phyloP scores from a whole-genome alignment of 2,329 filamentous ascomycete species.

The Westerdykella sp. region DNA sequence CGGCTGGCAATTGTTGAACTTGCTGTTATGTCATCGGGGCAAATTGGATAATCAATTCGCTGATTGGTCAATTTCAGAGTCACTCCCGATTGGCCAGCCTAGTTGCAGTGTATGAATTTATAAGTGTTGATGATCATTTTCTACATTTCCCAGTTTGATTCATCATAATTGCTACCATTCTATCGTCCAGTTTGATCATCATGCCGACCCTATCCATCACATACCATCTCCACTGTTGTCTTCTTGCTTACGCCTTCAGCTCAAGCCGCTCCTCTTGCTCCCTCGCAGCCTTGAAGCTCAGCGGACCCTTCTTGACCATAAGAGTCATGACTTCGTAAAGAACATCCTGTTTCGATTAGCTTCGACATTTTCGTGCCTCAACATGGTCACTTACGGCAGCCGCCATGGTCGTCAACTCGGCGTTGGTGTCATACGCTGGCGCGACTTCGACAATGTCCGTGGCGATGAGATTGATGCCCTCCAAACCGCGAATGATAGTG shows the following conservation, averaged over 20 bases:
- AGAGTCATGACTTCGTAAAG: conserved; percentile 74
- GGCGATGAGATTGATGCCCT: conserved; percentile 62
- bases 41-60: neutral
- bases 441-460: conserved; percentile 71
- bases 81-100: too few relatives aligned
- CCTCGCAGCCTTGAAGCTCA: conserved; percentile 45
- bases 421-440: conserved; percentile 66
- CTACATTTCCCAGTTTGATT: too few relatives aligned
- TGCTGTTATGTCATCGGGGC: neutral
- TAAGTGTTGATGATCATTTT: too few relatives aligned
- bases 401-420: conserved; percentile 67
- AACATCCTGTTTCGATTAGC: conserved; percentile 41
- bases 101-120: too few relatives aligned
- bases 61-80: neutral
- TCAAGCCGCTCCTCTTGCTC: conserved; percentile 24
- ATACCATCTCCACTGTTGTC: neutral
- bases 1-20: too few relatives aligned
- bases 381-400: conserved; percentile 47
- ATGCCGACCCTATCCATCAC: neutral
- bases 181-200: too few relatives aligned
- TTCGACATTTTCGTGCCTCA: neutral
- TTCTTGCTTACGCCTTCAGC: conserved; percentile 12
- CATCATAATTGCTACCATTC: too few relatives aligned
- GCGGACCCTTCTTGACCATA: conserved; percentile 72
- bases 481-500: conserved; percentile 63